Evolutionary conservation across 1,284 basidiomycete species (phyloP).

Genomic region (Puccinia horiana): DNA sequence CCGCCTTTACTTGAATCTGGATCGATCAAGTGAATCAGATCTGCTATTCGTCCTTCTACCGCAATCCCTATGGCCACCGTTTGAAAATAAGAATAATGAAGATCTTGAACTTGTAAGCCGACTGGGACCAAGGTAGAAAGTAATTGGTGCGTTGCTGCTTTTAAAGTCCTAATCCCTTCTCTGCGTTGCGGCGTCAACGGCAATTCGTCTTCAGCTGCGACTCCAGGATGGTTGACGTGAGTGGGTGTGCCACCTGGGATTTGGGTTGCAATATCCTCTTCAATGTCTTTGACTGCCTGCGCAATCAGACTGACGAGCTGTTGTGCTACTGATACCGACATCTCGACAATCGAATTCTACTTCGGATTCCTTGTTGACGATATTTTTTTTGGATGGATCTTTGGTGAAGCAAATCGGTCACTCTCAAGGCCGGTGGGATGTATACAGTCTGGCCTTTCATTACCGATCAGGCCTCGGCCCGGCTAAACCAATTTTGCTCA

Average conservation of each 20-base stretch:
- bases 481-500: too few species aligned
- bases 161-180: not conserved
- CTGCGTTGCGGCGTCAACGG: not conserved
- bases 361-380: too few species aligned
- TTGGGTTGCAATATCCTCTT: conserved; percentile 7
- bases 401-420: too few species aligned
- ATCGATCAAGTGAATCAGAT: conserved; percentile 14
- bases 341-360: too few species aligned
- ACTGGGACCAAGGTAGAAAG: not conserved
- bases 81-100: not conserved
- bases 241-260: conserved; percentile 6
- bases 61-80: not conserved
- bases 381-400: too few species aligned
- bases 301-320: not conserved
- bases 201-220: conserved; percentile 3
- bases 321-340: conserved; percentile 7
- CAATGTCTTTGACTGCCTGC: conserved; percentile 24
- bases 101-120: not conserved
- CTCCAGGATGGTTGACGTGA: not conserved
- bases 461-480: too few species aligned
- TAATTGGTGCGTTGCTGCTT: conserved; percentile 10
- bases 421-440: too few species aligned
- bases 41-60: not conserved
- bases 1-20: conserved; percentile 4
- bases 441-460: too few species aligned